Percentiles rank a stretch among this genome's conserved stretches.
These are phyloP conservation scores for Cyberlindnera amylophila DNA, from an alignment of 805 yeast species.

Conservation along the genomic window DNA sequence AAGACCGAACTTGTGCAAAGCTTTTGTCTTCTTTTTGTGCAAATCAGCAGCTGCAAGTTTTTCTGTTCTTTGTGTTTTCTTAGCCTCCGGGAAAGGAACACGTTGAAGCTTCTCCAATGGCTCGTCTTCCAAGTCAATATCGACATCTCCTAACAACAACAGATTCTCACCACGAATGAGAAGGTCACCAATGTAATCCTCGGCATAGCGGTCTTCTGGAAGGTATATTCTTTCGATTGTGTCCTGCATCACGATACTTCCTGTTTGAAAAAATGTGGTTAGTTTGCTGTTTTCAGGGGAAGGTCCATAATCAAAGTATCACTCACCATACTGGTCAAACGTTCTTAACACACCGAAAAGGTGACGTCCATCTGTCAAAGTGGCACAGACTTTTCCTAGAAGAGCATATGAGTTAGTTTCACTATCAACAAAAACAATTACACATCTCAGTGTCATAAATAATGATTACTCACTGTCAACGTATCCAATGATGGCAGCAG, in stretches of 20 bases:
- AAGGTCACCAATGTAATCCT: conserved; percentile 72
- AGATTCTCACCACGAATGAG: conserved; percentile 96
- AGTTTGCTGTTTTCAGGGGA: neutral
- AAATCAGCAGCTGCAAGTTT: conserved; percentile 34
- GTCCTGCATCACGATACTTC: conserved; percentile 89
- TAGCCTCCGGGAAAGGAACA: conserved; percentile 62
- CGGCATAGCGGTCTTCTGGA: conserved; percentile 60
- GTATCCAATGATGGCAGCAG: conserved; percentile 86
- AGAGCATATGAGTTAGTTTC: neutral
- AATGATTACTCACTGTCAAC: conserved; percentile 54
- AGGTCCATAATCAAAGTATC: too few species aligned
- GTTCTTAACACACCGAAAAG: conserved; percentile 88
- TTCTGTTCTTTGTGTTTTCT: conserved; percentile 33
- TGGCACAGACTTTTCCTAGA: conserved; percentile 64
- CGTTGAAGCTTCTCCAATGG: conserved; percentile 54
- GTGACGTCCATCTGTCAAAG: conserved; percentile 85
- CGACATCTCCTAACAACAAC: conserved; percentile 89
- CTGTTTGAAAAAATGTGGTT: conserved; percentile 28
- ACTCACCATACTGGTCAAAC: conserved; percentile 79
- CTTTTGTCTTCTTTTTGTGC: conserved; percentile 45
- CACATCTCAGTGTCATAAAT: too few species aligned
- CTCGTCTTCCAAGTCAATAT: conserved; percentile 78
- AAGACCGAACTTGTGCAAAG: conserved; percentile 49
- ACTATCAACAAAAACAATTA: too few species aligned
- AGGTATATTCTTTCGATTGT: conserved; percentile 81